A percentile compares a stretch with the other conserved stretches of the same genome.
These are phyloP conservation scores for Candolleomyces aberdarensis DNA, from an alignment of 768 basidiomycete genomes.

Conservation along the genomic window DNA sequence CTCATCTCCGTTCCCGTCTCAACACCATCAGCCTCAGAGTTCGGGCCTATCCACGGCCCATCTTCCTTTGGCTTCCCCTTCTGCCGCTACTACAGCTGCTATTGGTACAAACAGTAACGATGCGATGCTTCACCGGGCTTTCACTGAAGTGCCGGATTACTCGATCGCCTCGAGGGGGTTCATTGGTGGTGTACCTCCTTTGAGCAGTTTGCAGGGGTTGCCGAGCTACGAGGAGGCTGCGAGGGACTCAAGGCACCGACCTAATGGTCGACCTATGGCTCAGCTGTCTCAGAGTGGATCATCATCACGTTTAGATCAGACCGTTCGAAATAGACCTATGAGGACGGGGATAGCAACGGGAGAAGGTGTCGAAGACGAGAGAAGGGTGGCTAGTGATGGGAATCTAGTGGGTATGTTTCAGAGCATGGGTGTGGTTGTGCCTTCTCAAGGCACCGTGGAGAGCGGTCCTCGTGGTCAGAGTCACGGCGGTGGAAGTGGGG, in stretches of 20 bases:
- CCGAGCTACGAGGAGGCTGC: constrained; percentile 81
- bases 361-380: not conserved
- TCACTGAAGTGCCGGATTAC: constrained; percentile 85
- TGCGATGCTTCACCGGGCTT: constrained; percentile 54
- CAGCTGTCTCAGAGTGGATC: not conserved
- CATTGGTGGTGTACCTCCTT: constrained; percentile 86
- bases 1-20: constrained; percentile 1
- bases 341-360: not conserved
- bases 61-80: not conserved
- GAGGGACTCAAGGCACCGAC: not conserved
- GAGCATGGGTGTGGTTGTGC: not conserved
- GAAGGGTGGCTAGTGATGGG: constrained; percentile 1
- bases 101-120: constrained; percentile 13
- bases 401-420: constrained; percentile 3
- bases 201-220: constrained; percentile 70
- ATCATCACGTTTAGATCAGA: not conserved
- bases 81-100: not conserved
- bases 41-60: not conserved
- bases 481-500: not conserved
- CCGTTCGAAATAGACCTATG: not conserved
- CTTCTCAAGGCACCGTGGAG: no score
- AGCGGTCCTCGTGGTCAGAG: not conserved
- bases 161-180: constrained; percentile 81
- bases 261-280: not conserved
- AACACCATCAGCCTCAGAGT: not conserved